Percentiles rank a stretch among this genome's conserved stretches.
phyloP scores from a whole-genome alignment of 2,329 filamentous ascomycete species.

The Ceratocystis variospora region DNA sequence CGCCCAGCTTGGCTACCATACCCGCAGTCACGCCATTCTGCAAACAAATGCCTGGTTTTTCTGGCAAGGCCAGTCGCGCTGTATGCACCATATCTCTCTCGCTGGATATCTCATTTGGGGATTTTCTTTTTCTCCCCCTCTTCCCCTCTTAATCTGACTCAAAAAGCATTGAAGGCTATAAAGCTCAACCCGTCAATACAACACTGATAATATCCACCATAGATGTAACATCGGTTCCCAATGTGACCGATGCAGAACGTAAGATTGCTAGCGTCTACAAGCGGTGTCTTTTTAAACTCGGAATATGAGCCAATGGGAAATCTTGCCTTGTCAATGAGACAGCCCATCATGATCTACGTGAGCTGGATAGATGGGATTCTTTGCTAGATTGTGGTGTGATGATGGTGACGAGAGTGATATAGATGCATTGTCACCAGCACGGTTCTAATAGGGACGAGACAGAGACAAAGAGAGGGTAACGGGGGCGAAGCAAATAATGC shows the following conservation, averaged over 20 bases:
- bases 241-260: background rate
- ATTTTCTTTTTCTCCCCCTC: background rate
- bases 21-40: background rate
- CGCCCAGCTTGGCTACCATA: background rate
- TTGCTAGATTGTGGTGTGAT: background rate
- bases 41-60: background rate
- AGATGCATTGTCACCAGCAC: background rate
- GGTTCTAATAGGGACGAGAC: too few species aligned
- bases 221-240: background rate
- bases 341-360: background rate
- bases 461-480: background rate
- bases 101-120: background rate
- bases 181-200: background rate
- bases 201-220: background rate
- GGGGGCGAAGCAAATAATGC: background rate
- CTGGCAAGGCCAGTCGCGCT: background rate
- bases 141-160: background rate
- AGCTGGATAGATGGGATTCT: background rate
- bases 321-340: background rate
- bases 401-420: slow-evolving; percentile 1
- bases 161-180: background rate
- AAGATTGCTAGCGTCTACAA: background rate
- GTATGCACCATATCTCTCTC: background rate
- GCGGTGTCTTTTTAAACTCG: background rate
- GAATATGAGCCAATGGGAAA: background rate